A percentile compares a stretch with the other conserved stretches of the same genome.
Conservation (phyloP, 768 basidiomycete species). For the Pleurotus platypus region DNA sequence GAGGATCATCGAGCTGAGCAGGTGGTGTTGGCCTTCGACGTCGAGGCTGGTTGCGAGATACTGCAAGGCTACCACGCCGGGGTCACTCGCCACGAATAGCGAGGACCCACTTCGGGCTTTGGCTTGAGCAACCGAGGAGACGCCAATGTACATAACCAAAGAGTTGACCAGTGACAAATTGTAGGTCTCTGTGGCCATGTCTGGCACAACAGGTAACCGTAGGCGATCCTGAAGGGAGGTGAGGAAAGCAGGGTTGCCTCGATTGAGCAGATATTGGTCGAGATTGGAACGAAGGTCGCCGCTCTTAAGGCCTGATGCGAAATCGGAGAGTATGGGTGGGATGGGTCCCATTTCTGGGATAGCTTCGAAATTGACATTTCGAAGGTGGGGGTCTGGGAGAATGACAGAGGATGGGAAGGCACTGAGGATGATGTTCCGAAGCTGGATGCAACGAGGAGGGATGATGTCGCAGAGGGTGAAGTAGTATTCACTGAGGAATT, state of each 20-base stretch:
- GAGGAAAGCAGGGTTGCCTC: conserved; percentile 68
- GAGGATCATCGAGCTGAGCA: conserved; percentile 88
- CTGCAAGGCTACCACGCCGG: conserved; percentile 80
- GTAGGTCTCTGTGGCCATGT: conserved; percentile 58
- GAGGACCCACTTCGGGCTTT: conserved; percentile 82
- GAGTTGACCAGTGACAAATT: conserved; percentile 91
- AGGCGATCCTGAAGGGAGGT: conserved; percentile 79
- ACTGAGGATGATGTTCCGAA: conserved; percentile 94
- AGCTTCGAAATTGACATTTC: conserved; percentile 66
- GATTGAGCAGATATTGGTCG: conserved; percentile 82
- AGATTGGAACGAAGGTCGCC: conserved; percentile 77
- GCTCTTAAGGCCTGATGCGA: conserved; percentile 74
- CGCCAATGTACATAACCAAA: conserved; percentile 94
- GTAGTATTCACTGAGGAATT: conserved; percentile 95
- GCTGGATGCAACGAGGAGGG: conserved; percentile 89
- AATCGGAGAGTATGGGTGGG: conserved; percentile 90
- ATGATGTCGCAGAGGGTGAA: conserved; percentile 94
- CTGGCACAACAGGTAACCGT: conserved; percentile 42
- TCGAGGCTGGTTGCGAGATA: conserved; percentile 83
- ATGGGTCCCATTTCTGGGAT: conserved; percentile 91
- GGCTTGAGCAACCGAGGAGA: conserved; percentile 85
- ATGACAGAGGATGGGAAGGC: conserved; percentile 83
- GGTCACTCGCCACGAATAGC: conserved; percentile 77
- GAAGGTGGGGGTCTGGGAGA: conserved; percentile 85
- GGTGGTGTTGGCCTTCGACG: conserved; percentile 93